Conservation (phyloP, 1,139 yeast species). For the Saccharomyces hybrid region DNA sequence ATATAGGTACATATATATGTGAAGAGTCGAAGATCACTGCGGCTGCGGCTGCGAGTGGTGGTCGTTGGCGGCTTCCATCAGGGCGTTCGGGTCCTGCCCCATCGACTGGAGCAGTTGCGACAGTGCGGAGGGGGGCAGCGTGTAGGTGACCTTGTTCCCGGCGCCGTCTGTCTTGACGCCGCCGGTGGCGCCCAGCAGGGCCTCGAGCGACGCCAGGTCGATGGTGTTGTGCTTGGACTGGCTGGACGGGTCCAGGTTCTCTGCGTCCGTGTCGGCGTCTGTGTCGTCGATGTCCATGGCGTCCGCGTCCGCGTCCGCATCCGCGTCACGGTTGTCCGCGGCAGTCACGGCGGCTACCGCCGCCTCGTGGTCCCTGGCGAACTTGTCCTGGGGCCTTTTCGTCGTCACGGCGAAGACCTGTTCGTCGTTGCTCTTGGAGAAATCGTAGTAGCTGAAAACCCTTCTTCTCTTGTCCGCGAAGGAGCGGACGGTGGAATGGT, state of each 20-base stretch:
- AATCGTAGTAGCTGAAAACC: constrained; percentile 34
- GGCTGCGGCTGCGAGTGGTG: too few relatives aligned
- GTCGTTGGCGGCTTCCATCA: too few relatives aligned
- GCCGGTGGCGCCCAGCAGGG: constrained; percentile 8
- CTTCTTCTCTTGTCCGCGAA: constrained; percentile 37
- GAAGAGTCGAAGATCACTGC: not conserved
- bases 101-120: not conserved
- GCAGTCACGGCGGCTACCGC: constrained; percentile 6
- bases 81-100: not conserved
- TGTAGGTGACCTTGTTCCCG: not conserved
- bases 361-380: not conserved
- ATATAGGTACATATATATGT: not conserved
- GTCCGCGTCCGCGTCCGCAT: constrained; percentile 15
- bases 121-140: not conserved
- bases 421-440: constrained; percentile 33
- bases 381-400: constrained; percentile 20
- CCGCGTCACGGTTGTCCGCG: too few relatives aligned
- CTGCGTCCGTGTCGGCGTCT: constrained; percentile 48
- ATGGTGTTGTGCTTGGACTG: constrained; percentile 32
- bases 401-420: constrained; percentile 26
- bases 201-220: constrained; percentile 35
- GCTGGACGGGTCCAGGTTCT: constrained; percentile 19
- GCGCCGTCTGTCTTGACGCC: not conserved
- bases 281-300: constrained; percentile 12
- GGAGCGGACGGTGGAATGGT: constrained; percentile 46